Conservation (phyloP, 805 yeast species). For the Metschnikowia henanensis region DNA sequence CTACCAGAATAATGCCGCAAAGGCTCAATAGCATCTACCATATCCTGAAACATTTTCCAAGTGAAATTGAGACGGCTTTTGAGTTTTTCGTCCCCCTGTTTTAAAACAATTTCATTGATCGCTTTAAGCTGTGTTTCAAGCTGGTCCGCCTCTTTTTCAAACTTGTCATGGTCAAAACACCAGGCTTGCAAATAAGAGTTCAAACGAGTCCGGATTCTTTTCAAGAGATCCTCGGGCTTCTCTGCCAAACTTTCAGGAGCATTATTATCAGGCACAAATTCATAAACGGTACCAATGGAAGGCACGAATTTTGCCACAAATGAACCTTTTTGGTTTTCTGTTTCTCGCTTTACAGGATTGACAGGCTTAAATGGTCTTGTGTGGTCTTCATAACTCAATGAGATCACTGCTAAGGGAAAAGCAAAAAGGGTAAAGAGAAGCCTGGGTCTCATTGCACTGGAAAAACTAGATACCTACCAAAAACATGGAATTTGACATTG, state of each 20-base stretch:
- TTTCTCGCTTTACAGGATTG: too few relatives aligned
- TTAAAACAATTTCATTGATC: neutral
- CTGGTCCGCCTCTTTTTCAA: neutral
- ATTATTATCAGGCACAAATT: neutral
- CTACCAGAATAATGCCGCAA: neutral
- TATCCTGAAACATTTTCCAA: neutral
- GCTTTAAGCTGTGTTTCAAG: neutral
- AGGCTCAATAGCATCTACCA: slow-evolving; percentile 4
- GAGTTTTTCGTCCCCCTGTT: neutral
- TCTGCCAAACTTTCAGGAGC: neutral
- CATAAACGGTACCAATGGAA: neutral
- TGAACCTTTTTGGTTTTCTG: neutral
- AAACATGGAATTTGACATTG: too few relatives aligned
- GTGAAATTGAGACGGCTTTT: neutral
- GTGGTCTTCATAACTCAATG: too few relatives aligned
- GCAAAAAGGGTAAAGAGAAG: too few relatives aligned
- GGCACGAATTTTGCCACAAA: neutral
- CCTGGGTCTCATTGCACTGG: too few relatives aligned
- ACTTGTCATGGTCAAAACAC: neutral
- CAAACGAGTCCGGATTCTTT: neutral
- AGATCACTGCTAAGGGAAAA: too few relatives aligned
- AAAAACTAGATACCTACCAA: too few relatives aligned
- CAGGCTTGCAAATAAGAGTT: neutral
- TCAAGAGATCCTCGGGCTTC: neutral
- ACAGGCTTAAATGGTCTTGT: too few relatives aligned